A percentile compares a stretch with the other conserved stretches of the same genome.
Evolutionary conservation across 257 asterid genomes (phyloP).

Genomic region (Penstemon barbatus): DNA sequence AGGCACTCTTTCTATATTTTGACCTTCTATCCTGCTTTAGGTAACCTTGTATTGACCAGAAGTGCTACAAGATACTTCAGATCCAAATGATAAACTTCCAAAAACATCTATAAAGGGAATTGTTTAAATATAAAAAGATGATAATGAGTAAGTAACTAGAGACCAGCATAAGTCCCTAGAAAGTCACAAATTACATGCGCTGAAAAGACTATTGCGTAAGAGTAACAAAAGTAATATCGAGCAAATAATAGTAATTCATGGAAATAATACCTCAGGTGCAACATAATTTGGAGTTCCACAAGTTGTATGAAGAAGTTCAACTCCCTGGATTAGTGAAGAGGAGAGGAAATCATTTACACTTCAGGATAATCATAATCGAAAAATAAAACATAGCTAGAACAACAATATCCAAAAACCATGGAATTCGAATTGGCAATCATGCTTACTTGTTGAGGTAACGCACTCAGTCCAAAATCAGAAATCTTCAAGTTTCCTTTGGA

Average conservation of each 20-base stretch:
- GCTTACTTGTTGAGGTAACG: slow-evolving; percentile 81
- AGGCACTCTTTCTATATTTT: slow-evolving; percentile 8
- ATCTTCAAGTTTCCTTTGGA: slow-evolving; percentile 79
- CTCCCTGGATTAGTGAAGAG: slow-evolving; percentile 60
- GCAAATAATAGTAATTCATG: slow-evolving; percentile 18
- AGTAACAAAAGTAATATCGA: neutral
- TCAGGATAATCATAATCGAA: slow-evolving; percentile 11
- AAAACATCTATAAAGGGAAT: no score
- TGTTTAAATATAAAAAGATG: neutral
- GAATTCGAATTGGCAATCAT: neutral
- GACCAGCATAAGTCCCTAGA: slow-evolving; percentile 1
- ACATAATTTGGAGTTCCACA: slow-evolving; percentile 97
- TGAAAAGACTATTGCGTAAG: slow-evolving; percentile 10
- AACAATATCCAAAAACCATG: slow-evolving; percentile 7
- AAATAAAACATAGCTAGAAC: slow-evolving; percentile 15
- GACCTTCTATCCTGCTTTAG: neutral
- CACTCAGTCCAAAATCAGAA: slow-evolving; percentile 96
- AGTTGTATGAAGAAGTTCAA: slow-evolving; percentile 87
- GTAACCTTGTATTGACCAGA: no score
- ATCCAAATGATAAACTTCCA: neutral
- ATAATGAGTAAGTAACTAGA: neutral
- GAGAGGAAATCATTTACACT: slow-evolving; percentile 4
- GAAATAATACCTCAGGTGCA: slow-evolving; percentile 84
- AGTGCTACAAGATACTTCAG: no score
- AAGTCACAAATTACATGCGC: slow-evolving; percentile 19